Percentiles rank a stretch among this genome's conserved stretches.
phyloP scores from a whole-genome alignment of 257 asterid genomes.

The Nicotiana paniculata region DNA sequence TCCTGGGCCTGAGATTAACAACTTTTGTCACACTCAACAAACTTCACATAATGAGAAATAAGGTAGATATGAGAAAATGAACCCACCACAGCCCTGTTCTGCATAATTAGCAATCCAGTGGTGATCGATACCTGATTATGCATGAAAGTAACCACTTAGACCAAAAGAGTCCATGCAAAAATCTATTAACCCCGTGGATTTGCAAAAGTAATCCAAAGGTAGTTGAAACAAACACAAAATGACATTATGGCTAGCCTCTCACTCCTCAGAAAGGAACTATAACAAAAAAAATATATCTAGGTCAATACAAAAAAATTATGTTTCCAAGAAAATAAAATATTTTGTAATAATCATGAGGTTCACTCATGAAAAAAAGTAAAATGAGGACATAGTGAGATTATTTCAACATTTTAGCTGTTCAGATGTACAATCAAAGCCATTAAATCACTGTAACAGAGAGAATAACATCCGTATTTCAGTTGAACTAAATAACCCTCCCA shows the following conservation, averaged over 20 bases:
- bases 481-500: too few relatives aligned
- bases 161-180: not conserved
- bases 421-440: too few relatives aligned
- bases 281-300: not conserved
- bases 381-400: too few relatives aligned
- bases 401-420: too few relatives aligned
- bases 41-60: not conserved
- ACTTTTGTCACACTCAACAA: not conserved
- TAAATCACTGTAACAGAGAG: too few relatives aligned
- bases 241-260: not conserved
- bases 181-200: not conserved
- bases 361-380: too few relatives aligned
- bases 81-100: conserved; percentile 80
- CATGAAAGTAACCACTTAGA: not conserved
- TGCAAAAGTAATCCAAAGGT: not conserved
- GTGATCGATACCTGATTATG: conserved; percentile 54
- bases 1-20: conserved; percentile 42
- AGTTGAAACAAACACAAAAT: not conserved
- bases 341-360: too few relatives aligned
- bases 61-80: not conserved
- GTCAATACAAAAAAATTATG: not conserved
- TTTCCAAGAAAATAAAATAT: not conserved
- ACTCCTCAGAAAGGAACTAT: not conserved
- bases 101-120: conserved; percentile 69
- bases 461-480: too few relatives aligned